Percentiles rank a stretch among this genome's conserved stretches.
These are phyloP conservation scores for Serendipita sp. DNA, from an alignment of 768 basidiomycete genomes.

Conservation along the genomic window DNA sequence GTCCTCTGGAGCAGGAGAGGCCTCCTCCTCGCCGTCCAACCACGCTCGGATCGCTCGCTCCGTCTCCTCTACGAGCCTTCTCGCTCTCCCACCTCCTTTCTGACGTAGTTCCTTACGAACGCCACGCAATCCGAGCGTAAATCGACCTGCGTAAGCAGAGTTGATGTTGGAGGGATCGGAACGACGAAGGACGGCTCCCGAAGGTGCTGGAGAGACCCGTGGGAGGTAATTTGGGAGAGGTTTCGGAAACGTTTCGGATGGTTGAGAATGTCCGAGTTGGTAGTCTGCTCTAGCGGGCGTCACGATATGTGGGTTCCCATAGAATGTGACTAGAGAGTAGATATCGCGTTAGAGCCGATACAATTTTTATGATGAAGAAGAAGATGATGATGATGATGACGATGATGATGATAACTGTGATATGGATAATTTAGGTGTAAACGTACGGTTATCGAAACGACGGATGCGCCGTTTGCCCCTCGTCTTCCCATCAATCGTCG, in stretches of 20 bases:
- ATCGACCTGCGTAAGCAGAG: slow-evolving; percentile 56
- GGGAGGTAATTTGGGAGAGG: slow-evolving; percentile 58
- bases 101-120: slow-evolving; percentile 50
- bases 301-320: slow-evolving; percentile 56
- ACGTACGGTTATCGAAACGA: slow-evolving; percentile 61
- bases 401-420: no score
- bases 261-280: slow-evolving; percentile 26
- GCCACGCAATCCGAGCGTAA: slow-evolving; percentile 61
- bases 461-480: slow-evolving; percentile 67
- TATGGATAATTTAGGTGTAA: background rate
- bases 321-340: slow-evolving; percentile 40
- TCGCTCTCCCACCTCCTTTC: slow-evolving; percentile 38
- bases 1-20: slow-evolving; percentile 28
- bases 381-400: background rate
- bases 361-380: background rate
- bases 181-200: slow-evolving; percentile 21
- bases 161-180: slow-evolving; percentile 25
- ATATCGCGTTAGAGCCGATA: slow-evolving; percentile 4
- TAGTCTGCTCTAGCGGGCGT: slow-evolving; percentile 46
- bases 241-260: slow-evolving; percentile 50
- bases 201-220: slow-evolving; percentile 39
- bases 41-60: slow-evolving; percentile 49
- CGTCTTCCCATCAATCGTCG: slow-evolving; percentile 37
- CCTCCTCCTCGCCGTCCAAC: slow-evolving; percentile 38
- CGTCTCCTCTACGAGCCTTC: slow-evolving; percentile 49